Base-by-base conservation (phyloP, 2,329 filamentous ascomycete genomes). In the Trichoderma pleuroti region DNA sequence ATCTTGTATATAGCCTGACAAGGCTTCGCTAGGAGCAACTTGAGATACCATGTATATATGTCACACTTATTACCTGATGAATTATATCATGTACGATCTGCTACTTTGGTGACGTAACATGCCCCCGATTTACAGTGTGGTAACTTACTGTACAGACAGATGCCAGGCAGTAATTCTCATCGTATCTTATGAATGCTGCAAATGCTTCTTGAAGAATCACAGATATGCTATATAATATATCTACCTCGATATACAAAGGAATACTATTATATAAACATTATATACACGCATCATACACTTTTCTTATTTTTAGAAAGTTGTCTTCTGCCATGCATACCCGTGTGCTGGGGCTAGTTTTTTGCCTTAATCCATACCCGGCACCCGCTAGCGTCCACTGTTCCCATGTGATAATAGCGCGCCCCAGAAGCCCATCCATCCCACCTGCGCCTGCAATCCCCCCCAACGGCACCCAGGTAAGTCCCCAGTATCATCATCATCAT, bases 391-490 rank as follows among this genome's bases (percentile, higher is more conserved):
- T 24, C 46, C 46, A 52, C 46, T 52, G 46, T 24, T 66, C 49
- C 49, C 49, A 66, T 66, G 63, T 66, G 63, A 66, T 66, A 57
- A 52, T 24, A 52, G 49, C 49, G 46, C 49, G 49, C 46, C 28
- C 39, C 39, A 42, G 39, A 18, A 65, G n/a, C 42, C 42, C 32
- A 34, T 54, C 42, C 32, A 34, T 54, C 49, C 63, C 46, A 56
- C 46, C 46, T 54, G 16, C 34, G 49, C 14, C 30, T 34, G 30
- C 21, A 28, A 11, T 52, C 24, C 63, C 63, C 49, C 36, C 63
- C 16, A 28, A 42, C 49, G 14, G 39, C 39, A 42, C 39, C 28
- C 24, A 39, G 63, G 63, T 66, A 57, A 30, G 63, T 56, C 32
- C 34, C 54, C 18, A 42, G 42, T 21, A 49, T 49, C 42, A 66